Evolutionary conservation across 2,329 filamentous ascomycete species (phyloP), one percentile per base, ranked within the genome.

Genomic region (Xylaria sp.): DNA sequence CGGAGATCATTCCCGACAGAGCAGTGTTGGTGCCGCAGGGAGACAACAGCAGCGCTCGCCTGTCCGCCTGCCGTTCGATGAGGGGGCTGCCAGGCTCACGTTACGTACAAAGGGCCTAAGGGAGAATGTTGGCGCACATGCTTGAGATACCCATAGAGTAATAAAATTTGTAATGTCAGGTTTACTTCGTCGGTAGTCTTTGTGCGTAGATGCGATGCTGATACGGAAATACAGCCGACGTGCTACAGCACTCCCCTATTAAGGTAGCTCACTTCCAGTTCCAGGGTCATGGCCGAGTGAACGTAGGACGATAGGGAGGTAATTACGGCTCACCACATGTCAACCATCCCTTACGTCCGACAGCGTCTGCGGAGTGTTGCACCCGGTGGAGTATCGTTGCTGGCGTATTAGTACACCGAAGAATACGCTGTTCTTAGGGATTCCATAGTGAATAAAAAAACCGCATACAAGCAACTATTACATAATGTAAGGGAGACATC

Each of bases 101-200:
- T 67, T 87, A 35, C 74, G 85, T 60, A 87, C 85, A 0, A 87
- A 86, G 71, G 85, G 84, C 0, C 61, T 87, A 69, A 77, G 84
- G 42, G 84, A 87, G 73, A 79, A 82, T 63, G 73, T 80, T 14
- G 74, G 70, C 8, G 68, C 70, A 42, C 70, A 67, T 63, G 65
- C 63, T 70, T 73, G 50, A 73, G 66, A 64, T 68, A 59, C 57
- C 58, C 58, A 40, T 66, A 64, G 50, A 57, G 28, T 56, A 40
- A 43, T 57, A 15, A 35, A 56, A 53, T 19, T 40, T 42, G n/a
- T 15, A 55, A 37, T 47, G 17, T 47, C 14, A n/a, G 15, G 28
- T 45, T 42, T 28, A n/a, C n/a, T n/a, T 3, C 15, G 6, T 35
- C 17, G 21, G 6, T 5, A 15, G 37, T 12, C 35, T 8, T 2